Percentiles rank a stretch among this genome's conserved stretches.
Conservation (phyloP, 345 rosid genomes). For the Eucalyptus brandiana region DNA sequence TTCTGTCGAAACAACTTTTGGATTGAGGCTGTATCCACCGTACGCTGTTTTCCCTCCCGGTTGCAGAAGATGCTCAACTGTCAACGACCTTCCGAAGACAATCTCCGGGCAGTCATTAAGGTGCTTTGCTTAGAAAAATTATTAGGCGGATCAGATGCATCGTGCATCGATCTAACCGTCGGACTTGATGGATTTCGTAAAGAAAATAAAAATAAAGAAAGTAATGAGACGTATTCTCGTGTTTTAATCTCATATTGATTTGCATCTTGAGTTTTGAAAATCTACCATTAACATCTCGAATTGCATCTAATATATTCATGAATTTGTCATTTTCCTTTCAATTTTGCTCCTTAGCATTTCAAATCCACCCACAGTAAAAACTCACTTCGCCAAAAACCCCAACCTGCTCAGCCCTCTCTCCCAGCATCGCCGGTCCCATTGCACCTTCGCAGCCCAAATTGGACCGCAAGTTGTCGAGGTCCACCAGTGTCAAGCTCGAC, state of each 20-base stretch:
- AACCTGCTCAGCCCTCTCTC: neutral
- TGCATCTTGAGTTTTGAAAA: neutral
- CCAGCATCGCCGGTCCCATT: rapidly evolving
- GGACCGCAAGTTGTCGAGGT: neutral
- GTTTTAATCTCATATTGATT: neutral
- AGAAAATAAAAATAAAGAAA: neutral
- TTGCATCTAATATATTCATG: neutral
- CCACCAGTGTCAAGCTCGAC: neutral
- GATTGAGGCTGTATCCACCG: neutral
- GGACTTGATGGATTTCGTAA: neutral
- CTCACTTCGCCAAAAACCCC: neutral
- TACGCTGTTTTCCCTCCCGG: neutral
- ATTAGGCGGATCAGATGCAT: neutral
- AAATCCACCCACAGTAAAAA: neutral
- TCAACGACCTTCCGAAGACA: neutral
- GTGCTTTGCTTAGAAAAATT: neutral
- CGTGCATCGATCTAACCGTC: neutral
- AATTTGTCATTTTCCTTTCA: neutral
- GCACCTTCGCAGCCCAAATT: neutral
- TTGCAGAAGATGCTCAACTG: neutral
- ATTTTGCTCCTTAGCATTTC: neutral
- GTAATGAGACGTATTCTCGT: neutral
- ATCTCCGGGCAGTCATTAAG: neutral
- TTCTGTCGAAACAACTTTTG: neutral
- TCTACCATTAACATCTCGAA: neutral